A percentile compares a stretch with the other conserved stretches of the same genome.
Conservation (phyloP, 2,329 filamentous ascomycete genomes). For the Alternaria viburni region DNA sequence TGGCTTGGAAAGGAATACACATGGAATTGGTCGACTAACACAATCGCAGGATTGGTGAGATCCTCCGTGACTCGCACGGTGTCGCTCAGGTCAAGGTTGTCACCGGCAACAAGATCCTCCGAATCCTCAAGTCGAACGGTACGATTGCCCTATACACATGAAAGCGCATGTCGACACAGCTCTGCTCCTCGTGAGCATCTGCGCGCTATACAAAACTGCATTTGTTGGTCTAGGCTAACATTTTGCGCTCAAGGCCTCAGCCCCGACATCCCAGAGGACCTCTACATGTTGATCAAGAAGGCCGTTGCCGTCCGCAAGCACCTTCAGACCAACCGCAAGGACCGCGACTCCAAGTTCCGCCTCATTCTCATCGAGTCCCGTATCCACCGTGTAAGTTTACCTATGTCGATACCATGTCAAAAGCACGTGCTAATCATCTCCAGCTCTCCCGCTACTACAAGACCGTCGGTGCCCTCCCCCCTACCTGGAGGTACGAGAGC, state of each 20-base stretch:
- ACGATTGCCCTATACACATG: conserved; percentile 62
- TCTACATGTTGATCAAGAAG: conserved; percentile 99
- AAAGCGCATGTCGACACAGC: conserved; percentile 50
- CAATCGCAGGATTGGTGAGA: conserved; percentile 77
- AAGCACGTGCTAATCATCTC: background rate
- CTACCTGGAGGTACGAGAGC: conserved; percentile 99
- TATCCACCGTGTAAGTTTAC: conserved; percentile 77
- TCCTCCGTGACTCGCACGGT: conserved; percentile 97
- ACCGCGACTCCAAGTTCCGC: conserved; percentile 99
- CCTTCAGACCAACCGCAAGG: conserved; percentile 99
- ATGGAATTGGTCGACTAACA: conserved; percentile 11
- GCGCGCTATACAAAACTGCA: conserved; percentile 73
- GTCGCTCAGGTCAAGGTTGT: conserved; percentile 87
- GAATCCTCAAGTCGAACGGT: conserved; percentile 54
- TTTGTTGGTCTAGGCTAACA: conserved; percentile 49
- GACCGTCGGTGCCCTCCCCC: conserved; percentile 82
- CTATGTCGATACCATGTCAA: background rate
- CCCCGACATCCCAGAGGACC: conserved; percentile 98
- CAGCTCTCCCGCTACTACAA: conserved; percentile 98
- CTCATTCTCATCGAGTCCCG: conserved; percentile 99
- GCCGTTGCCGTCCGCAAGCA: conserved; percentile 93
- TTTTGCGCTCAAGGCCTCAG: conserved; percentile 76
- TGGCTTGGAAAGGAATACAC: background rate
- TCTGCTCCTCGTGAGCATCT: conserved; percentile 32
- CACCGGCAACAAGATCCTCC: conserved; percentile 84